These are phyloP conservation scores for Tremellales sp. DNA, from an alignment of 1,284 basidiomycete genomes.

Conservation along the genomic window DNA sequence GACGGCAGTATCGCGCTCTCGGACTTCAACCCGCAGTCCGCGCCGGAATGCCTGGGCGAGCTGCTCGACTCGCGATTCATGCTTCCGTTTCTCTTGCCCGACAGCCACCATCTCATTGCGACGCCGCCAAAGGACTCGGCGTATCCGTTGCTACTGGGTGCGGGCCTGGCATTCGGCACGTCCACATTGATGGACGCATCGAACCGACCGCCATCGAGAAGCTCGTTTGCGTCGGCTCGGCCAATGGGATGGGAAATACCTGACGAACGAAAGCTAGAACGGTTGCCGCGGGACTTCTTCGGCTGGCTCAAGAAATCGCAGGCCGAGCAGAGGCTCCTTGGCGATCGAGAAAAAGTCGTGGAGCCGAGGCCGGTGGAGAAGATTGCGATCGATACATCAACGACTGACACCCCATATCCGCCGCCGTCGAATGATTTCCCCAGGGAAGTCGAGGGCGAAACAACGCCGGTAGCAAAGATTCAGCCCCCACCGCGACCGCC, in stretches of 20 bases:
- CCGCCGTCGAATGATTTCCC: too few species aligned
- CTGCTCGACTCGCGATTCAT: conserved; percentile 85
- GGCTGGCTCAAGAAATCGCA: conserved; percentile 40
- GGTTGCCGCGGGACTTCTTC: conserved; percentile 44
- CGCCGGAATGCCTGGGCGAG: conserved; percentile 79
- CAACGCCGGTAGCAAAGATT: too few species aligned
- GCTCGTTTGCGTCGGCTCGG: conserved; percentile 34
- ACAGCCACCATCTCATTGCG: conserved; percentile 73
- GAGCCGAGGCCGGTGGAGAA: too few species aligned
- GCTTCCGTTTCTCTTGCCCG: conserved; percentile 81
- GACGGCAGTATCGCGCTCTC: conserved; percentile 62
- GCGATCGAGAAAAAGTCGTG: too few species aligned
- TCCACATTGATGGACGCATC: too few species aligned
- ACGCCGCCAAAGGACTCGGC: conserved; percentile 38
- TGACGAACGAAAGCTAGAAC: conserved; percentile 14
- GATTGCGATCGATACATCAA: too few species aligned
- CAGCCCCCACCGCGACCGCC: too few species aligned
- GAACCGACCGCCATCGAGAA: conserved; percentile 32
- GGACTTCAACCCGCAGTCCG: conserved; percentile 68
- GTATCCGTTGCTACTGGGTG: conserved; percentile 28
- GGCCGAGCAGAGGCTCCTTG: too few species aligned
- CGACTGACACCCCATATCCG: too few species aligned
- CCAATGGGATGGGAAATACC: conserved; percentile 38
- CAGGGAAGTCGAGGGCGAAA: too few species aligned
- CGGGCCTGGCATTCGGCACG: too few species aligned